Base-by-base conservation (phyloP, 257 asterid species). In the Lithospermum erythrorhizon region DNA sequence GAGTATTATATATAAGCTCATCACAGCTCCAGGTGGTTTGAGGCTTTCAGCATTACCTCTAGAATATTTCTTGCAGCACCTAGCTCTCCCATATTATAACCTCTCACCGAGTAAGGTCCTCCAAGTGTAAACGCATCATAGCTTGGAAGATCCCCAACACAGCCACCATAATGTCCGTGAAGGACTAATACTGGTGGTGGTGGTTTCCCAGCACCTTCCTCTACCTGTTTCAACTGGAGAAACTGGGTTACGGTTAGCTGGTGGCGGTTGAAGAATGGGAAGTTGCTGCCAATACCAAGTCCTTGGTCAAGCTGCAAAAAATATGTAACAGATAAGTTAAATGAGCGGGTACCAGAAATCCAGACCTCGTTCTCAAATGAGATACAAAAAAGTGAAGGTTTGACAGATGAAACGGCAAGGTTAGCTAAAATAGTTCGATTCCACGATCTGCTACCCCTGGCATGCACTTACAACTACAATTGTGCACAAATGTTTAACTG, bases 131-230 rank as follows among this genome's bases (percentile, higher is more conserved):
- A 93, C 52, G 97, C 97, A 66, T 93, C 99, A 61, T 93, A 85
- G 64, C 96, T 89, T 27, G 99, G 95, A 77, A 93, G 97, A 74
- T 93, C 97, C 24, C 99, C 99, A 23, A 93, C 94, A 65, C 99
- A 93, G 19, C 96, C 96, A 66, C 97, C 96, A 61, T 89, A 93
- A 75, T 87, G 96, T 59, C 95, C 95, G 59, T 89, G 97, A 65
- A 93, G 89, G 65, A 93, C 97, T 65, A 93, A 69, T 53, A 89
- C 96, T 27, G 99, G 95, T 9, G 99, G 99, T 23, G 94, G 93
- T 62, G 96, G 72, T 70, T 83, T 89, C 52, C 91, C 87, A 68
- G 84, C 90, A 61, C 95, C 99, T 76, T 93, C 99, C 79, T 86
- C 89, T n/a, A 84, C 97, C 72, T 84, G 71, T 76, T 65, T 89